Percentiles rank a stretch among this genome's conserved stretches.
These are phyloP conservation scores for Sideroxylon spinosum DNA, from an alignment of 179 eudicot genomes.

Conservation along the genomic window DNA sequence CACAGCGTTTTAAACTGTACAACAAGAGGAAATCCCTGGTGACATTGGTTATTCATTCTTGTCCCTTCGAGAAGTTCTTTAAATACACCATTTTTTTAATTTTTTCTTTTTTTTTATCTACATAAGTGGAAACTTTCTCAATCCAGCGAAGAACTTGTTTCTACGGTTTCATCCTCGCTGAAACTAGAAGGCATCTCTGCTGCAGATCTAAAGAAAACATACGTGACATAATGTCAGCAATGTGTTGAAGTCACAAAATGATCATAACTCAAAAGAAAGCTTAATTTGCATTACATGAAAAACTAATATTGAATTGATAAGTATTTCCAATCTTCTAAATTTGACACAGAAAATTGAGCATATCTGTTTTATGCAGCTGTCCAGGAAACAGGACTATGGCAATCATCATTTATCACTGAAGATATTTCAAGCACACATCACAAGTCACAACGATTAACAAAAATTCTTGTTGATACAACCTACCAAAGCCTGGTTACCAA, in stretches of 20 bases:
- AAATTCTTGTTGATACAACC: background rate
- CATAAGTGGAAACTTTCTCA: constrained; percentile 17
- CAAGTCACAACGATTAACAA: background rate
- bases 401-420: background rate
- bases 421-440: background rate
- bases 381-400: background rate
- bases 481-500: background rate
- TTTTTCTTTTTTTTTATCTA: background rate
- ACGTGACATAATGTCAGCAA: background rate
- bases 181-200: constrained; percentile 65
- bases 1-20: too few relatives aligned
- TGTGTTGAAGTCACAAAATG: background rate
- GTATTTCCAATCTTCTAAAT: too few relatives aligned
- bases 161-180: constrained; percentile 86
- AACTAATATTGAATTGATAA: background rate
- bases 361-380: background rate
- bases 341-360: too few relatives aligned
- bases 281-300: background rate
- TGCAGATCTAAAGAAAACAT: constrained; percentile 39
- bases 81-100: too few relatives aligned
- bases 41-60: too few relatives aligned
- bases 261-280: background rate
- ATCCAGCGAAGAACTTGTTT: constrained; percentile 68
- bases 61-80: too few relatives aligned
- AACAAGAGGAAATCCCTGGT: too few relatives aligned